phyloP scores from a whole-genome alignment of 306 rosid genomes.

The Begonia loranthoides region DNA sequence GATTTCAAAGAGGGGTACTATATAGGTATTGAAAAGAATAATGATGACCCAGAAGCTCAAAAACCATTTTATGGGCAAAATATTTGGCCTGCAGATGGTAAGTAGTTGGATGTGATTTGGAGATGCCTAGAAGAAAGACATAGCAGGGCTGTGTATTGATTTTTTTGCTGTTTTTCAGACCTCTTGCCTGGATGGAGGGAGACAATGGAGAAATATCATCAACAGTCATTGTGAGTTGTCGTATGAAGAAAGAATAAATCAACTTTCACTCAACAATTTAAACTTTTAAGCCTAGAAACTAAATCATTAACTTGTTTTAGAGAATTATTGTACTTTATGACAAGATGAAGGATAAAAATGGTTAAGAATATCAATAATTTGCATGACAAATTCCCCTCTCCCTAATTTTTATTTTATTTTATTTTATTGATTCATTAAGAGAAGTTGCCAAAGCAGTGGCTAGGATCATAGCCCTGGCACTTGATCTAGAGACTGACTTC shows the following conservation, averaged over 20 bases:
- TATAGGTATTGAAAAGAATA: conserved; percentile 62
- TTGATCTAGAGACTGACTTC: conserved; percentile 50
- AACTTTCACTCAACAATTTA: too few relatives aligned
- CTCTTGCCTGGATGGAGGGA: conserved; percentile 70
- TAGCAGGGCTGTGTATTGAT: not conserved
- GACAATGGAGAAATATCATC: conserved; percentile 78
- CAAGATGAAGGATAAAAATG: too few relatives aligned
- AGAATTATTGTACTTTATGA: too few relatives aligned
- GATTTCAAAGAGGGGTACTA: conserved; percentile 93
- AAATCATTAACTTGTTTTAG: too few relatives aligned
- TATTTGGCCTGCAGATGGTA: conserved; percentile 82
- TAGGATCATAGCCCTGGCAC: conserved; percentile 76
- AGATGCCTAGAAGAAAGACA: not conserved
- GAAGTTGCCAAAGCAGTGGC: conserved; percentile 58
- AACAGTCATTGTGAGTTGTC: conserved; percentile 49
- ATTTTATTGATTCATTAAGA: conserved; percentile 21
- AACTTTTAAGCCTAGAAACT: too few relatives aligned
- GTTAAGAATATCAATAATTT: too few relatives aligned
- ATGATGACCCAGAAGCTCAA: conserved; percentile 40
- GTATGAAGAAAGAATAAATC: not conserved
- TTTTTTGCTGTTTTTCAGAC: conserved; percentile 25
- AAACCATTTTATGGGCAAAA: conserved; percentile 84
- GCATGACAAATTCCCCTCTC: too few relatives aligned
- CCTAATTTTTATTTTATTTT: too few relatives aligned
- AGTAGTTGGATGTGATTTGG: not conserved